Evolutionary conservation across 257 asterid species (phyloP), one percentile per base, ranked within the genome.

Genomic region (Solanum sejunctum): DNA sequence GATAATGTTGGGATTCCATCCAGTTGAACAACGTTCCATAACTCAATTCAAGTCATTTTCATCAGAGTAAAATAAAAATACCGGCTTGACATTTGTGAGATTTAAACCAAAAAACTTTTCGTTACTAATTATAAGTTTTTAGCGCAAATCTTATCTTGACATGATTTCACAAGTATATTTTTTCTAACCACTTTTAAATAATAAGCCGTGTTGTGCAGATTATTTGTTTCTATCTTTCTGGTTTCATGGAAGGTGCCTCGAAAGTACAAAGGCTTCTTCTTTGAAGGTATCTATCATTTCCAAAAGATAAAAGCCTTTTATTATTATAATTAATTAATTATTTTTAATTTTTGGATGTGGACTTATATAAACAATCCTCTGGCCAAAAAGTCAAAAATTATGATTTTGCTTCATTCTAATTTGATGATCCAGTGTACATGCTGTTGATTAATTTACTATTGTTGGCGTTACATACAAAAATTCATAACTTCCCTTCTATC

Each of bases 41-140:
- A 87, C 88, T 45, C 80, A 85, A 52, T 39, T 84, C 84, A 72
- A 56, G 70, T 32, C 80, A 28, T 63, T 60, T 64, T 18, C 70
- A 81, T 61, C 70, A 63, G 39, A 63, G 23, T 23, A 21, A 63
- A 63, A 63, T 39, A 23, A 63, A 63, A 63, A 63, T 66, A 28
- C 45, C 6, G 39, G 47, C 18, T 15, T 66, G 21, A 10, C 10
- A 15, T 67, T 32, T 5, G 64, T 57, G 64, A 57, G 64, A 57
- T 8, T 57, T 57, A 20, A 57, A 20, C 64, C 23, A 3, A 57
- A 20, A 20, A 20, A 10, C 23, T 3, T 56, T 57, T 57, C 64
- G 20, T 9, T 57, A 57, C 13, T 20, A 57, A 20, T 57, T 57
- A 57, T 57, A 57, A 57, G 10, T 57, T 57, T 20, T 21, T 21